phyloP scores from a whole-genome alignment of 1,139 yeast species.

The Magnusiomyces ingens region DNA sequence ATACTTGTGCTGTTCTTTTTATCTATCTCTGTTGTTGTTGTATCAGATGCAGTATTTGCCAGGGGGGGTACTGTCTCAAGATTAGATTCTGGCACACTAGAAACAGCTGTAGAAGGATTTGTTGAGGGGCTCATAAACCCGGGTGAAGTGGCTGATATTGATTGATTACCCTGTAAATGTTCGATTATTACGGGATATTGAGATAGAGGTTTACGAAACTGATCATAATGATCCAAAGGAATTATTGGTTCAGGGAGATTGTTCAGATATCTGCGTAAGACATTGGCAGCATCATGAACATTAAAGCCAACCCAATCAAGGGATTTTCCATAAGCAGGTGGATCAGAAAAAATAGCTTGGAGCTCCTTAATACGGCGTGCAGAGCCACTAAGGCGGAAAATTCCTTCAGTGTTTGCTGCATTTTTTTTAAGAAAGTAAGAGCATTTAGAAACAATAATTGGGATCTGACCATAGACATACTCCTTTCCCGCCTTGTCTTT shows the following conservation, averaged over 20 bases:
- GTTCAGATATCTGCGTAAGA: conserved; percentile 76
- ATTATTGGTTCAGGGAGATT: conserved; percentile 89
- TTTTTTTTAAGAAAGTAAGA: conserved; percentile 78
- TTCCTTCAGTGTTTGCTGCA: conserved; percentile 66
- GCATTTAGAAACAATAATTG: conserved; percentile 91
- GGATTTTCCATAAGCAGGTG: conserved; percentile 79
- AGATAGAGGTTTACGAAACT: conserved; percentile 70
- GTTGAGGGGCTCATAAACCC: too few species aligned
- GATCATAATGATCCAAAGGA: conserved; percentile 70
- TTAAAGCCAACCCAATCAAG: conserved; percentile 88
- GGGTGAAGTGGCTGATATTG: conserved; percentile 18
- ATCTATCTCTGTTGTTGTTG: neutral
- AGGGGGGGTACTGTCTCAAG: neutral
- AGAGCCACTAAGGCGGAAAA: conserved; percentile 89
- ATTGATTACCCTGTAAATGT: conserved; percentile 42
- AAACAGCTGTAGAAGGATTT: too few species aligned
- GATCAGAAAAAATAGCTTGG: conserved; percentile 73
- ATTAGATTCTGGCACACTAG: neutral
- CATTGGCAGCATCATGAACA: conserved; percentile 96
- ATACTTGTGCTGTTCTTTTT: too few species aligned
- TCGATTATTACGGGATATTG: conserved; percentile 53
- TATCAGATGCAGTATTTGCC: neutral
- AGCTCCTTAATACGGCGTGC: conserved; percentile 81
- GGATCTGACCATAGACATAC: conserved; percentile 70
- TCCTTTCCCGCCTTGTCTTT: conserved; percentile 45